phyloP scores from a whole-genome alignment of 306 rosid genomes.

The Phaseolus lunatus region DNA sequence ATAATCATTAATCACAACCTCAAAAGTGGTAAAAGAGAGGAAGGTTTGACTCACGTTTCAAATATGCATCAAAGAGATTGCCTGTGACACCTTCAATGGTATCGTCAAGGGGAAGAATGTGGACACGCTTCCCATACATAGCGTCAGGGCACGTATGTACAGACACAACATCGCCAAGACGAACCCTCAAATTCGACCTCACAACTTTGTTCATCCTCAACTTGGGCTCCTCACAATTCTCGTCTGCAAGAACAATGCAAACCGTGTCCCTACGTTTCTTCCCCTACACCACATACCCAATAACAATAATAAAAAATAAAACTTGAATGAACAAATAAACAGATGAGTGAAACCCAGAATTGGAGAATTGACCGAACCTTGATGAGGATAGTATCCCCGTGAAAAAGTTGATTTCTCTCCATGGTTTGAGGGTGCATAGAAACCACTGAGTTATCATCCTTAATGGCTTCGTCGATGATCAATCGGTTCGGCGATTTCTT shows the following conservation, averaged over 20 bases:
- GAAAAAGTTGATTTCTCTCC: conserved; percentile 60
- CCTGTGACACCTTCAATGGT: conserved; percentile 63
- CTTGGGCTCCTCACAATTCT: conserved; percentile 55
- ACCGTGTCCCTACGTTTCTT: conserved; percentile 60
- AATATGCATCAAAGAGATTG: conserved; percentile 59
- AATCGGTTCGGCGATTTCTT: conserved; percentile 64
- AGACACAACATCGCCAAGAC: conserved; percentile 66
- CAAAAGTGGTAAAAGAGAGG: not conserved
- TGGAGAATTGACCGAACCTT: conserved; percentile 42
- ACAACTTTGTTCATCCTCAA: conserved; percentile 63
- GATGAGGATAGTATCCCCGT: conserved; percentile 61
- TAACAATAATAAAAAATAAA: not conserved
- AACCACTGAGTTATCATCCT: conserved; percentile 63
- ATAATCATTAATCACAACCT: not conserved
- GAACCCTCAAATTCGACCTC: conserved; percentile 66
- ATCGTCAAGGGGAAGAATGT: conserved; percentile 62
- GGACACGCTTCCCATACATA: conserved; percentile 57
- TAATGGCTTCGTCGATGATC: conserved; percentile 57
- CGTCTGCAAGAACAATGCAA: conserved; percentile 57
- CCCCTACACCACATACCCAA: conserved; percentile 48
- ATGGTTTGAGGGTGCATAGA: conserved; percentile 59
- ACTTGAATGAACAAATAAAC: not conserved
- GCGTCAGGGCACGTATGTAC: conserved; percentile 61
- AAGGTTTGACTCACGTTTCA: conserved; percentile 55
- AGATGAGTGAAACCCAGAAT: not conserved